A percentile compares a stretch with the other conserved stretches of the same genome.
Evolutionary conservation across 768 basidiomycete genomes (phyloP).

Genomic region (Exsudoporus frostii): DNA sequence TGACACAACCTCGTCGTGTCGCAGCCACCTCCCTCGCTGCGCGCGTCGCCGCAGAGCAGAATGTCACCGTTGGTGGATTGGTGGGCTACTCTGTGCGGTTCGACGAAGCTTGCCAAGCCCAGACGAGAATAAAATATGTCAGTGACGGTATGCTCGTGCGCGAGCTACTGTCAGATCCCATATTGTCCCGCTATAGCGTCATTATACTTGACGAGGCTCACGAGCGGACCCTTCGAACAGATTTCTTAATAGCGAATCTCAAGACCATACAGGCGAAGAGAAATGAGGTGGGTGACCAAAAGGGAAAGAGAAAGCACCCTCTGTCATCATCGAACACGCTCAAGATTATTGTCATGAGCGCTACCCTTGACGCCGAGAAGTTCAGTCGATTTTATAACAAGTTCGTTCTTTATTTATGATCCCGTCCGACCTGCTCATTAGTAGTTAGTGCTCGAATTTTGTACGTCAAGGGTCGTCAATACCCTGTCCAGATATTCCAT

Average conservation of each 20-base stretch:
- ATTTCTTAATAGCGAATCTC: conserved; percentile 86
- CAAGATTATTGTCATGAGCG: conserved; percentile 96
- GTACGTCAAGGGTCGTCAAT: conserved; percentile 91
- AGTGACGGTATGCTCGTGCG: conserved; percentile 98
- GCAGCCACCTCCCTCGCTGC: conserved; percentile 93
- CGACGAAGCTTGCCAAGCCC: conserved; percentile 69
- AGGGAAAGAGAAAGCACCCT: conserved; percentile 41
- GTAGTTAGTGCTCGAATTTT: conserved; percentile 73
- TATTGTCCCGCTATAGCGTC: conserved; percentile 79
- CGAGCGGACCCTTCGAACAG: conserved; percentile 91
- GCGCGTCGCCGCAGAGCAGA: conserved; percentile 86
- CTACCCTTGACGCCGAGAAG: conserved; percentile 93
- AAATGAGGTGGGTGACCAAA: conserved; percentile 47
- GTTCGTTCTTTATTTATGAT: conserved; percentile 43
- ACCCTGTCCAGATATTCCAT: conserved; percentile 85
- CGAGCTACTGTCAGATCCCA: conserved; percentile 78
- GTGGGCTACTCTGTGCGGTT: conserved; percentile 98
- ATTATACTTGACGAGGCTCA: conserved; percentile 97
- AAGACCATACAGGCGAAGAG: conserved; percentile 74
- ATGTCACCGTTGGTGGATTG: conserved; percentile 61
- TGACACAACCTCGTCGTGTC: conserved; percentile 94
- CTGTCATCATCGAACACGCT: conserved; percentile 53
- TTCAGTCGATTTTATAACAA: conserved; percentile 85
- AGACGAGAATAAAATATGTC: conserved; percentile 91
- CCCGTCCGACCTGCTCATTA: conserved; percentile 2